Percentiles rank a stretch among this genome's conserved stretches.
Conservation (phyloP, 1,284 basidiomycete genomes). For the Rhodotorula glutinis region DNA sequence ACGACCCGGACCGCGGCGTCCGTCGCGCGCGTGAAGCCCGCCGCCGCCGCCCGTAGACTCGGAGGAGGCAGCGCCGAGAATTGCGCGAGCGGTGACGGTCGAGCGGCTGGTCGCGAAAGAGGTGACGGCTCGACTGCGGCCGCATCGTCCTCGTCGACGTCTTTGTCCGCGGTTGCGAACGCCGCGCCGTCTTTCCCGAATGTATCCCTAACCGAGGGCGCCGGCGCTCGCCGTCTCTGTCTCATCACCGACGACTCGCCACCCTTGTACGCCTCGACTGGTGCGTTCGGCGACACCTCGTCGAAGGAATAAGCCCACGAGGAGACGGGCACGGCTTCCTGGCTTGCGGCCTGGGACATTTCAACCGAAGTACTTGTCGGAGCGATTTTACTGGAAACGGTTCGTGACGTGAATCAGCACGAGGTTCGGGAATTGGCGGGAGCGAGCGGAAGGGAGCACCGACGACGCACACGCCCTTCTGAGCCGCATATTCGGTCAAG, state of each 20-base stretch:
- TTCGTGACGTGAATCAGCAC: too few species aligned
- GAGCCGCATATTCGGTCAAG: slow-evolving; percentile 14
- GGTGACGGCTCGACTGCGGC: neutral
- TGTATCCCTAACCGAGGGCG: too few species aligned
- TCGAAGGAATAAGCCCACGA: neutral
- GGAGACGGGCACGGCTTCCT: neutral
- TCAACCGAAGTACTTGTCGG: too few species aligned
- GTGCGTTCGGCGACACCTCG: too few species aligned
- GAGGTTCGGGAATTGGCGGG: neutral
- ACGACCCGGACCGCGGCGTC: slow-evolving; percentile 4
- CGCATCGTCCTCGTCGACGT: neutral
- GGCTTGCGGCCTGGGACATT: neutral
- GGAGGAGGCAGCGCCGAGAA: slow-evolving; percentile 41
- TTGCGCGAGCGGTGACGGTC: slow-evolving; percentile 22
- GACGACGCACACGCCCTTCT: slow-evolving; percentile 29
- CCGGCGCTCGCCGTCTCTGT: too few species aligned
- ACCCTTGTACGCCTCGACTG: too few species aligned
- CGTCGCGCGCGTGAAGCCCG: slow-evolving; percentile 9
- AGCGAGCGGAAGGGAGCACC: neutral
- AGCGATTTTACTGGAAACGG: too few species aligned
- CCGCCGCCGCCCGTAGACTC: slow-evolving; percentile 17
- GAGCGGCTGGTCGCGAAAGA: neutral
- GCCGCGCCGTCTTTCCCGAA: too few species aligned
- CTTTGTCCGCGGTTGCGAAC: too few species aligned
- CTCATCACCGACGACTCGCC: too few species aligned